Evolutionary conservation across 2,329 filamentous ascomycete genomes (phyloP).

Genomic region (Colletotrichum noveboracense): DNA sequence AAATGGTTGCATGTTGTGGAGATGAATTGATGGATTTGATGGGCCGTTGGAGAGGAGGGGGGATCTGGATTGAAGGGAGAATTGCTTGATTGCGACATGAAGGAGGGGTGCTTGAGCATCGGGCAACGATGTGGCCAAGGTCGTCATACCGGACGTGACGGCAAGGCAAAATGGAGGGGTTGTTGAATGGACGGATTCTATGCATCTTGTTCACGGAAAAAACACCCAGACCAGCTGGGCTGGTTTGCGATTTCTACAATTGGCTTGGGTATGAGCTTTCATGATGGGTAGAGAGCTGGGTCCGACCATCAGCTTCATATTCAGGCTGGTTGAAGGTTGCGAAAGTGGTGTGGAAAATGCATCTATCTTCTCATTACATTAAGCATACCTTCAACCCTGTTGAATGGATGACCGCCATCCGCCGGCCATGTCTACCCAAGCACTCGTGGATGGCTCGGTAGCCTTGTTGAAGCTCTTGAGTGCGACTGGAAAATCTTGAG

Average conservation of each 20-base stretch:
- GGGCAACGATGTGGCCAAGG: not conserved
- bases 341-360: rapidly evolving
- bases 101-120: not conserved
- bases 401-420: not conserved
- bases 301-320: not conserved
- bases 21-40: not conserved
- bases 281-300: not conserved
- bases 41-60: not conserved
- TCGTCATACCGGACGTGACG: not conserved
- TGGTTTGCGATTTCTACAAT: not conserved
- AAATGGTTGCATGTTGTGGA: not conserved
- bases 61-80: not conserved
- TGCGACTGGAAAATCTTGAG: not conserved
- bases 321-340: not conserved
- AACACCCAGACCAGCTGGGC: not conserved
- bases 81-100: not conserved
- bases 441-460: not conserved
- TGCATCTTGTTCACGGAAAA: not conserved
- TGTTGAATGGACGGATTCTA: not conserved
- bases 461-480: not conserved
- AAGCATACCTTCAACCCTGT: not conserved
- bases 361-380: not conserved
- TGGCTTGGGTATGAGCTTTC: not conserved
- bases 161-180: not conserved
- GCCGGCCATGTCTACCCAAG: not conserved